Evolutionary conservation across 2,329 filamentous ascomycete species (phyloP), one percentile per base, ranked within the genome.

Genomic region (Diatrype stigma): DNA sequence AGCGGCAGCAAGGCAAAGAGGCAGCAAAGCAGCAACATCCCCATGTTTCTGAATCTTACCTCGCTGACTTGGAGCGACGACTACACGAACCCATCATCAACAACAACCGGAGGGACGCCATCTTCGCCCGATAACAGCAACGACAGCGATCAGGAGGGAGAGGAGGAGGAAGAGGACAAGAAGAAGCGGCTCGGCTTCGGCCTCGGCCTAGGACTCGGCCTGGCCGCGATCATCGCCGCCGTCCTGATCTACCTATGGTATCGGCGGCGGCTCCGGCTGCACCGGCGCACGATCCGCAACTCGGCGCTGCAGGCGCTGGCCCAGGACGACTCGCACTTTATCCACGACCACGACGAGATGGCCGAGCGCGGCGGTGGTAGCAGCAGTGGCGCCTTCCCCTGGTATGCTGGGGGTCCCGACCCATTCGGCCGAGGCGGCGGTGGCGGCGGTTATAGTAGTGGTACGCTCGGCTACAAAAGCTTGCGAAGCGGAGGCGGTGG

Each of bases 201-300:
- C 0, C 69, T 86, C 2, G 86, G 86, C 0, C 63, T 90, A 1
- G 85, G 86, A 1, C 67, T 90, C 1, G 86, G 85, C 1, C 63
- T 86, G 1, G 70, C 79, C 0, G 70, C 80, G 1, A 60, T 82
- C 2, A 54, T 82, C 8, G 66, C 73, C 1, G 68, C 77, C 1
- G 56, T 78, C 2, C 22, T 81, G 10, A 49, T 79, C 19, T 76
- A 69, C 50, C 71, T 79, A 49, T 75, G 77, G 52, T 81, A 78
- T 50, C 73, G 70, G 30, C 72, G 73, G n/a, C 75, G 76, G 54
- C 73, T 75, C 14, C 63, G 56, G 10, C 10, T 30, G 6, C 50
- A 58, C 16, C 69, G 63, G 30, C 70, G 67, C 21, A 67, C 61
- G 3, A 59, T 60, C 12, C 68, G 71, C 6, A 74, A 82, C 38